These are phyloP conservation scores for Acacia melanoxylon DNA, from an alignment of 306 rosid genomes.

Conservation along the genomic window DNA sequence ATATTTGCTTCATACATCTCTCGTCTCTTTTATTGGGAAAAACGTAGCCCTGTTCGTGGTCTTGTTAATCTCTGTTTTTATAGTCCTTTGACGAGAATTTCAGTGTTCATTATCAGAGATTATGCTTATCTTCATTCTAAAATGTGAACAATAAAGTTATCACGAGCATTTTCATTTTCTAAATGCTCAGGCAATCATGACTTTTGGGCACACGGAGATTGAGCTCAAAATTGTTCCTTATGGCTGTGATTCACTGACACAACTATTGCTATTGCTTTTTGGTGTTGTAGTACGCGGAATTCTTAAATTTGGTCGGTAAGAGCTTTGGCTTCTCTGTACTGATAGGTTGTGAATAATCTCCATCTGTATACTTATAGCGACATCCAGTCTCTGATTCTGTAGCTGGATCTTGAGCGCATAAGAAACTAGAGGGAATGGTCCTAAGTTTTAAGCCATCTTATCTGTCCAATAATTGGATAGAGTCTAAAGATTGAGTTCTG, in stretches of 20 bases:
- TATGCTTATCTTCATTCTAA: not conserved
- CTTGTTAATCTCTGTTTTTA: not conserved
- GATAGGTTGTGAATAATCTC: not conserved
- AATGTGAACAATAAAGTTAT: not conserved
- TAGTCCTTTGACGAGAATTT: not conserved
- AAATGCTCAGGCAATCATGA: not conserved
- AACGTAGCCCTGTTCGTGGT: not conserved
- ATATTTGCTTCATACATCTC: slow-evolving; percentile 1
- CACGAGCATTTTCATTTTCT: not conserved
- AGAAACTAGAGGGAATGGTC: not conserved
- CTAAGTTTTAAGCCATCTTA: not conserved
- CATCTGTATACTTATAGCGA: not conserved
- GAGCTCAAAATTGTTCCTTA: not conserved
- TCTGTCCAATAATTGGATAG: not conserved
- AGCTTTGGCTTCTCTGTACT: not conserved
- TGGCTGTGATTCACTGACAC: not conserved
- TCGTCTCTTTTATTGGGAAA: not conserved
- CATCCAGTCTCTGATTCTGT: not conserved
- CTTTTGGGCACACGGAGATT: not conserved
- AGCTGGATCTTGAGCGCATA: not conserved
- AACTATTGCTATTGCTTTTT: not conserved
- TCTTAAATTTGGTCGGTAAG: not conserved
- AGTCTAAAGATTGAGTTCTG: not conserved
- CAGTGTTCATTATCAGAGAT: slow-evolving; percentile 11
- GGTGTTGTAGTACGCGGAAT: not conserved